These are phyloP conservation scores for Casuarina glauca DNA, from an alignment of 306 rosid genomes.

Conservation along the genomic window DNA sequence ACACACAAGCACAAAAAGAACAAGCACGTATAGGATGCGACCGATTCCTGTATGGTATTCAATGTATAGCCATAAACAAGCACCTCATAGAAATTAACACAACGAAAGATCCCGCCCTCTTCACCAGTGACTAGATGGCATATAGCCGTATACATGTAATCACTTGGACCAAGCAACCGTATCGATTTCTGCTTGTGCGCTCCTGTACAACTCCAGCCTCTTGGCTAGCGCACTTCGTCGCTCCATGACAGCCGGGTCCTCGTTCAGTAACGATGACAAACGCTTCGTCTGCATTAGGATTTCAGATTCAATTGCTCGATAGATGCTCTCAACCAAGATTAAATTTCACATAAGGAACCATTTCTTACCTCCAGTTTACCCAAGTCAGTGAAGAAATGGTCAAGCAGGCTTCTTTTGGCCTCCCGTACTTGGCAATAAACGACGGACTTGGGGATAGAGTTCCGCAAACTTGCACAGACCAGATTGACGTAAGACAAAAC, in stretches of 20 bases:
- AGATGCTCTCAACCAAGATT: not conserved
- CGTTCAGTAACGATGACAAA: conserved; percentile 72
- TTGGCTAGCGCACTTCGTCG: conserved; percentile 67
- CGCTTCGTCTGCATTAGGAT: conserved; percentile 57
- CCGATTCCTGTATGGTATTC: not conserved
- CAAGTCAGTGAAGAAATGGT: conserved; percentile 73
- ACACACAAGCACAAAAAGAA: not conserved
- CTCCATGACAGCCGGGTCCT: conserved; percentile 95
- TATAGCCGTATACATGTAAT: conserved; percentile 24
- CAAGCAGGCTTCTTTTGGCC: conserved; percentile 84
- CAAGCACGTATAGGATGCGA: not conserved
- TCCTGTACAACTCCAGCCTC: conserved; percentile 86
- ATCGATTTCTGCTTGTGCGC: conserved; percentile 88
- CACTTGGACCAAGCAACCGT: conserved; percentile 93
- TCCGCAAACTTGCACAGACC: conserved; percentile 76
- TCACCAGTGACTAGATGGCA: conserved; percentile 11
- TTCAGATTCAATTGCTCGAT: not conserved
- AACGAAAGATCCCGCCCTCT: not conserved
- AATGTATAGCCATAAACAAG: conserved; percentile 7
- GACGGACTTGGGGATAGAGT: conserved; percentile 82
- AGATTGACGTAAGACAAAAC: conserved; percentile 80
- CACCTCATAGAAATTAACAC: conserved; percentile 16
- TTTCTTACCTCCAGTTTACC: conserved; percentile 77
- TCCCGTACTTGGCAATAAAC: conserved; percentile 93
- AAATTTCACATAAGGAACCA: not conserved